Base-by-base conservation (phyloP, 257 asterid genomes). In the Anisodus acutangulus region DNA sequence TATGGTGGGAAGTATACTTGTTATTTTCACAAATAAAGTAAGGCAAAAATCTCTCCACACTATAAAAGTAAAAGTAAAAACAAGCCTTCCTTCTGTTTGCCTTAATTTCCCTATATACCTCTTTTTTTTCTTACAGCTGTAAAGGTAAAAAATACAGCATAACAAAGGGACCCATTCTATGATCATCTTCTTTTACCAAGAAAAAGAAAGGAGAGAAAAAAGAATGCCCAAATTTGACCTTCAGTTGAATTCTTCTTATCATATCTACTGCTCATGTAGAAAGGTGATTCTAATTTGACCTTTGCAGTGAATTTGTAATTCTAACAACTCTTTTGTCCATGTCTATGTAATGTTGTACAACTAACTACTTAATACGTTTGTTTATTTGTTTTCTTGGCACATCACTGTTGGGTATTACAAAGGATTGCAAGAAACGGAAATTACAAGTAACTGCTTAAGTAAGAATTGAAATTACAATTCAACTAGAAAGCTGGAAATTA, bases 81-180 rank as follows among this genome's bases (percentile, higher is more conserved):
- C 63, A 51, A 53, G 47, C 26, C 47, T 76, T 76, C 64, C 68
- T 53, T 76, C 81, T 76, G 22, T 76, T 84, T 85, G 66, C 81
- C 39, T 81, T 83, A 85, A 78, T 70, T 70, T 69, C 51, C 22
- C 80, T 78, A 43, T 83, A 53, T 64, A 79, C 63, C 37, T 19
- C n/a, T 80, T 67, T n/a, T 13, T 9, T 76, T 8, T 64, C 80
- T 76, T 15, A 89, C 92, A 92, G 94, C 95, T 93, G 96, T 93
- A 90, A 92, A 88, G 93, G 87, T 84, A 74, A 84, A 74, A 84
- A 85, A 70, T 85, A 84, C 89, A 85, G 87, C 82, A 84, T 53
- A 76, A 51, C 0, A 26, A 26, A 53, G 59, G 81, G 81, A 49
- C 81, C 81, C 81, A 74, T 47, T 19, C 6, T 7, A 72, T 49